phyloP scores from a whole-genome alignment of 345 rosid species.

The Euphorbia tirucalli region DNA sequence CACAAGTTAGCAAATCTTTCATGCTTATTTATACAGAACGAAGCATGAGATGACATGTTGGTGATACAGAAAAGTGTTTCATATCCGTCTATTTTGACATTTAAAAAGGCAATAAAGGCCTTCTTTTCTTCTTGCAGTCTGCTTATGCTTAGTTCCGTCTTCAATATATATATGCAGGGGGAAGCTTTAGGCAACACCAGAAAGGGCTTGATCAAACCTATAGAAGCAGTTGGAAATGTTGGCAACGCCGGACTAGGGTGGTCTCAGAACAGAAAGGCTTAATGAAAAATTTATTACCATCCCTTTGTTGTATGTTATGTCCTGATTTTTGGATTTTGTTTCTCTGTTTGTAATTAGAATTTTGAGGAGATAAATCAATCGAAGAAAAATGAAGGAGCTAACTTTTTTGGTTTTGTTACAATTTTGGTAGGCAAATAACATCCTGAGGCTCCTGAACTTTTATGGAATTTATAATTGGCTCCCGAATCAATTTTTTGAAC shows the following conservation, averaged over 20 bases:
- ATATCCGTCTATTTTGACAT: not conserved
- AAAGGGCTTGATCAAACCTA: constrained; percentile 66
- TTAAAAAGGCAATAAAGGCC: not conserved
- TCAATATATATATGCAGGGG: constrained; percentile 48
- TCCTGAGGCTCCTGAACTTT: too few species aligned
- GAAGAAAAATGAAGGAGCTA: too few species aligned
- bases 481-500: too few species aligned
- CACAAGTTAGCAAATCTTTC: not conserved
- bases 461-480: too few species aligned
- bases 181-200: constrained; percentile 60
- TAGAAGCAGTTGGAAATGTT: constrained; percentile 61
- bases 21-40: not conserved
- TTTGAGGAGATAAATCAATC: too few species aligned
- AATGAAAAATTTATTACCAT: not conserved
- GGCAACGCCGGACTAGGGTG: constrained; percentile 81
- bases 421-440: too few species aligned
- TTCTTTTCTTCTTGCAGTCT: too few species aligned
- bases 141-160: not conserved
- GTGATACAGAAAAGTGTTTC: too few species aligned
- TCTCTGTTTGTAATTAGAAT: too few species aligned
- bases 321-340: not conserved
- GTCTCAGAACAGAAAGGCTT: constrained; percentile 42
- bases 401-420: too few species aligned
- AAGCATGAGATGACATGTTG: too few species aligned
- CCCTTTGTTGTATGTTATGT: not conserved